Evolutionary conservation across 2,329 filamentous ascomycete species (phyloP).

Genomic region (Chaetothyriales sp.): DNA sequence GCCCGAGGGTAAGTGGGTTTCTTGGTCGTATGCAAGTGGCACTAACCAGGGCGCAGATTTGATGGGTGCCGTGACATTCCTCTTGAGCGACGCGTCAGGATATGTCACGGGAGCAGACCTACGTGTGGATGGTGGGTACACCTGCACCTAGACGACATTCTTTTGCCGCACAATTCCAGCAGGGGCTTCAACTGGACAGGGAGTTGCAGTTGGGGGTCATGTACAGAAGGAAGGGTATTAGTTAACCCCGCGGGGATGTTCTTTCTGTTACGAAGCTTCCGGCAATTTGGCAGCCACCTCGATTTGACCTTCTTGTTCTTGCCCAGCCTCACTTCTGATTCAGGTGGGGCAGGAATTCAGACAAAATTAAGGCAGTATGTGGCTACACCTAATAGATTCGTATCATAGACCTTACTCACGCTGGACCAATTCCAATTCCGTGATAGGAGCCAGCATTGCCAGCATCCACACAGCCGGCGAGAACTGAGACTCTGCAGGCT

Average conservation of each 20-base stretch:
- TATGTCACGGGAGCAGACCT: constrained; percentile 66
- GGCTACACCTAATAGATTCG: background rate
- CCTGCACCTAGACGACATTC: constrained; percentile 6
- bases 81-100: constrained; percentile 61
- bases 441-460: background rate
- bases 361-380: background rate
- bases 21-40: background rate
- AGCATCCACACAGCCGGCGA: background rate
- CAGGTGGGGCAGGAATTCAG: background rate
- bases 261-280: background rate
- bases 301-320: background rate
- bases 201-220: background rate
- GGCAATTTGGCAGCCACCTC: too few relatives aligned
- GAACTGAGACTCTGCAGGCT: background rate
- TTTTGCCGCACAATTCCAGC: background rate
- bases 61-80: constrained; percentile 81
- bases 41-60: constrained; percentile 39
- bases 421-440: background rate
- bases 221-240: background rate
- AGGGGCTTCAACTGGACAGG: background rate
- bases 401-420: background rate
- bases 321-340: background rate
- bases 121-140: constrained; percentile 58
- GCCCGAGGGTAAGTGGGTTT: constrained; percentile 38
- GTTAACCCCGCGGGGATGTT: background rate